Base-by-base conservation (phyloP, 805 yeast species). In the Myxozyma lipomycoides region DNA sequence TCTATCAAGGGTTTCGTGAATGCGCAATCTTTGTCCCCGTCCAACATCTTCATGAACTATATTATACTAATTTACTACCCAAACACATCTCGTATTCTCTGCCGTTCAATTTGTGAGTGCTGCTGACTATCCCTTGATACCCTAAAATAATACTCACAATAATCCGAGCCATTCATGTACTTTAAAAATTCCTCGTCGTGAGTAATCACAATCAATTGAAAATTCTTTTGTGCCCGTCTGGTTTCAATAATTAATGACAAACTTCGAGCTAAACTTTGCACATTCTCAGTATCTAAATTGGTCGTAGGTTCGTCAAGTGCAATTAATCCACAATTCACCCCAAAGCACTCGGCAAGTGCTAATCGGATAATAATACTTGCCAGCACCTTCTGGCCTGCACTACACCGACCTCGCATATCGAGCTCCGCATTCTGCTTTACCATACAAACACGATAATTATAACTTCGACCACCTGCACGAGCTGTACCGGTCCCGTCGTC, bases 271-370 rank as follows among this genome's bases (percentile, higher is more conserved):
- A 93, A 75, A 35, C 95, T 81, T 60, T 84, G 95, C 46, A 90
- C 81, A 63, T 93, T 93, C 52, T 86, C 96, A 44, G 78, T 80
- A 68, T 93, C 99, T 50, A 93, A 73, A 62, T 93, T 93, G 0
- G 98, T 93, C 0, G 99, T 93, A 6, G 99, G 99, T 69, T 93
- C 99, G 69, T 93, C 99, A 36, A 93, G 73, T 0, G 98, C 95
- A 61, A 93, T 87, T 68, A 93, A 85, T 44, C 98, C 98, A 71
- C 96, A 91, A 64, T 86, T 87, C 1, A 82, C 76, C 5, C 98
- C 98, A 72, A 93, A 91, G 62, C 97, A 87, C 67, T 93, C 98
- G 1, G 98, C 93, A 43, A 93, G 72, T 0, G 97, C 96, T 49
- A 93, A 70, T 48, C 99, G 75, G 49, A 93, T 91, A 28, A 93